Evolutionary conservation across 371 early-diverging fungal genomes (phyloP).

Genomic region (Gilbertella persicaria): DNA sequence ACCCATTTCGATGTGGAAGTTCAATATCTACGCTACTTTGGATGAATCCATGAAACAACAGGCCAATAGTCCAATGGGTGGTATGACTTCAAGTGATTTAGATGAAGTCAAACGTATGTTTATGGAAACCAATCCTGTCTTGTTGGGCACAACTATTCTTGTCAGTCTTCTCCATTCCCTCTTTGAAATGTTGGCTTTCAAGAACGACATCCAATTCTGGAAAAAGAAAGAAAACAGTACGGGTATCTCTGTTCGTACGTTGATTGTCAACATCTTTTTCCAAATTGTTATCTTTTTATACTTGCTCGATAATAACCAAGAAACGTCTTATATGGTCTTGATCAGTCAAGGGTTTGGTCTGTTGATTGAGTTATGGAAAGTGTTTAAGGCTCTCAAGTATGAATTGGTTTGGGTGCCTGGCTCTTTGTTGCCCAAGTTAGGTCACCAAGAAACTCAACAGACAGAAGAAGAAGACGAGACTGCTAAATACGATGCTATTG

Average conservation of each 20-base stretch:
- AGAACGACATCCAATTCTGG: conserved; percentile 95
- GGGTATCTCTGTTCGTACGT: conserved; percentile 85
- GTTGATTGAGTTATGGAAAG: conserved; percentile 91
- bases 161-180: conserved; percentile 85
- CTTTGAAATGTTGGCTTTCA: conserved; percentile 95
- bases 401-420: conserved; percentile 51
- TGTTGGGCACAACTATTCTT: conserved; percentile 75
- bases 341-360: conserved; percentile 79
- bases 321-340: conserved; percentile 88
- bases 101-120: conserved; percentile 82
- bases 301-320: conserved; percentile 83
- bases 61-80: conserved; percentile 67
- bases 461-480: conserved; percentile 77
- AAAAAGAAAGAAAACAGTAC: conserved; percentile 76
- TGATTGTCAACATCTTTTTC: conserved; percentile 81
- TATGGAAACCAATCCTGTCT: conserved; percentile 85
- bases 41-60: conserved; percentile 69
- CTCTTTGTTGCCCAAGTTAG: conserved; percentile 38
- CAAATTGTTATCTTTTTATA: conserved; percentile 89
- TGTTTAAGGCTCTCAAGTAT: conserved; percentile 80
- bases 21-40: conserved; percentile 63
- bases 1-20: conserved; percentile 77
- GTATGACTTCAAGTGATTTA: conserved; percentile 59
- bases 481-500: conserved; percentile 86
- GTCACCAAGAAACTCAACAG: conserved; percentile 38